phyloP scores from a whole-genome alignment of 371 early-diverging fungal genomes.

The Mucor indicus region DNA sequence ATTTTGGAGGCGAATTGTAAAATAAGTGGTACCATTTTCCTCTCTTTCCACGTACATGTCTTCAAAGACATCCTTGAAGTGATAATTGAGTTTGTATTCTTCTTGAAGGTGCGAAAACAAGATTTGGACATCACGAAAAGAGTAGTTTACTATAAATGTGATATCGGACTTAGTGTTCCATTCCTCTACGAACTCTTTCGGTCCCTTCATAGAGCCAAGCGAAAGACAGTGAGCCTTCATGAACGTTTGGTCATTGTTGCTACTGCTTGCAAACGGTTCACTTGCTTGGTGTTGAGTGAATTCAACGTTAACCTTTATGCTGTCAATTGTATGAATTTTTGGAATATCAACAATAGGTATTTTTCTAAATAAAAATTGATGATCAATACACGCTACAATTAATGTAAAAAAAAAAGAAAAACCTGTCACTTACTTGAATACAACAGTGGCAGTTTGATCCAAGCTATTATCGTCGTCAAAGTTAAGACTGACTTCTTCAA shows the following conservation, averaged over 20 bases:
- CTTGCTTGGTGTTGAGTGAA: neutral
- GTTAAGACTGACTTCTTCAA: neutral
- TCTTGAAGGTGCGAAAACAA: constrained; percentile 22
- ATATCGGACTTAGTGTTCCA: constrained; percentile 6
- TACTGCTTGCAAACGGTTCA: neutral
- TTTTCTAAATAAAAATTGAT: too few species aligned
- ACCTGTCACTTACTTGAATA: constrained; percentile 15
- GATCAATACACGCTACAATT: too few species aligned
- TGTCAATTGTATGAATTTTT: constrained; percentile 5
- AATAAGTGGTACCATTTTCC: neutral
- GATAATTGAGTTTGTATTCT: constrained; percentile 26
- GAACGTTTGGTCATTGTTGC: neutral
- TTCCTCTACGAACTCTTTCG: constrained; percentile 13
- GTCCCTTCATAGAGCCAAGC: constrained; percentile 7
- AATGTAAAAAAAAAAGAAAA: too few species aligned
- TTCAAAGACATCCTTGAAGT: constrained; percentile 30
- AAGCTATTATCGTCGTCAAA: constrained; percentile 1
- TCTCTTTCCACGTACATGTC: constrained; percentile 27
- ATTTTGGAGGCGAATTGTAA: constrained; percentile 29
- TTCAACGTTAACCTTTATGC: neutral
- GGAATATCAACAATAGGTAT: too few species aligned
- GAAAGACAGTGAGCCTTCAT: constrained; percentile 2
- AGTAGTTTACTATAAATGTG: constrained; percentile 15
- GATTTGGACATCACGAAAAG: constrained; percentile 19
- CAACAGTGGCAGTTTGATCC: constrained; percentile 3